phyloP scores from a whole-genome alignment of 305 asterid species.

The Salvia sclarea region DNA sequence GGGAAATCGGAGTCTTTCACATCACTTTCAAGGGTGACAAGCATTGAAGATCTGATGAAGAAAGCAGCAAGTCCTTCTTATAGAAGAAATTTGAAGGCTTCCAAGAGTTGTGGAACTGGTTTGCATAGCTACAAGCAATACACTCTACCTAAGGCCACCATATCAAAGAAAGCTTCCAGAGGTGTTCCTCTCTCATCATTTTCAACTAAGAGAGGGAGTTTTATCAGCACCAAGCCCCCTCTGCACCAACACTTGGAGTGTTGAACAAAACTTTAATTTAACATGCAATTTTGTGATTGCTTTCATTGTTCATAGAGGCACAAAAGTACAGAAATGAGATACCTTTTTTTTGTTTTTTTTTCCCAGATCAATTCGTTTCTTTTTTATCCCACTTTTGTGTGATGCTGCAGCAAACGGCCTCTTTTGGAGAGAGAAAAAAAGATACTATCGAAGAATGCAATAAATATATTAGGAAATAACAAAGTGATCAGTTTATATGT shows the following conservation, averaged over 20 bases:
- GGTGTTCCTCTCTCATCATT: slow-evolving; percentile 42
- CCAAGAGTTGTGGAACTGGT: slow-evolving; percentile 57
- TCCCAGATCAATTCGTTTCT: slow-evolving; percentile 2
- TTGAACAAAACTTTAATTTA: slow-evolving; percentile 12
- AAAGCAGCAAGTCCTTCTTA: slow-evolving; percentile 38
- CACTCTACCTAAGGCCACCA: slow-evolving; percentile 55
- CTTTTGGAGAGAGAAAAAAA: background rate
- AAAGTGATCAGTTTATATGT: too few species aligned
- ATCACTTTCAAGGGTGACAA: slow-evolving; percentile 58
- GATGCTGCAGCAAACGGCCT: too few species aligned
- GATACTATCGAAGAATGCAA: background rate
- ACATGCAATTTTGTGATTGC: slow-evolving; percentile 36
- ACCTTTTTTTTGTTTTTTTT: too few species aligned
- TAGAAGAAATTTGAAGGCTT: slow-evolving; percentile 46
- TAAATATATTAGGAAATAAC: too few species aligned
- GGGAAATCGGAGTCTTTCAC: slow-evolving; percentile 86
- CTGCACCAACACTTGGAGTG: slow-evolving; percentile 35
- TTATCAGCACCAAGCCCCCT: slow-evolving; percentile 36
- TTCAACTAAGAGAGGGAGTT: slow-evolving; percentile 32
- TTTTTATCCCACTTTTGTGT: slow-evolving; percentile 29
- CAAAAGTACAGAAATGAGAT: slow-evolving; percentile 5
- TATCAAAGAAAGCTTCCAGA: slow-evolving; percentile 49
- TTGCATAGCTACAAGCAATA: slow-evolving; percentile 48
- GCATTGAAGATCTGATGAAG: slow-evolving; percentile 73
- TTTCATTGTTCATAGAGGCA: slow-evolving; percentile 26